Percentiles rank a stretch among this genome's conserved stretches.
Evolutionary conservation across 192 early-diverging fungal genomes (phyloP).

Genomic region (Entomortierella chlamydospora): DNA sequence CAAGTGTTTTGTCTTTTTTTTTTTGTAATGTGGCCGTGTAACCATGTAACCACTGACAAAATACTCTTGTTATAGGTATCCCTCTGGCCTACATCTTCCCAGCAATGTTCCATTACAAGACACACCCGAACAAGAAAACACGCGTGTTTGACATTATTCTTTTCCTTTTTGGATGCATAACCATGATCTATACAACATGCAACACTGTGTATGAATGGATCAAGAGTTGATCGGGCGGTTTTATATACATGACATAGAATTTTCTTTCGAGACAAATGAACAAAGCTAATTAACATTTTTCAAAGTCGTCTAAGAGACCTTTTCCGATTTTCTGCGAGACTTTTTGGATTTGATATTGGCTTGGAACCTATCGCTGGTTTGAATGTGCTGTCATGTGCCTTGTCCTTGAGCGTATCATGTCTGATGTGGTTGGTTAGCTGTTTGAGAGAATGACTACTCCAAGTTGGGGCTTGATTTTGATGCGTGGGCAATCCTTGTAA

Average conservation of each 20-base stretch:
- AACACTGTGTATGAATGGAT: constrained; percentile 78
- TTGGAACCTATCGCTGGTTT: neutral
- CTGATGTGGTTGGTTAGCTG: neutral
- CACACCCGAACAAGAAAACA: constrained; percentile 63
- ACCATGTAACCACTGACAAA: neutral
- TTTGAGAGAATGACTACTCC: neutral
- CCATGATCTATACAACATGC: constrained; percentile 85
- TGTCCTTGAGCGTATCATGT: constrained; percentile 7
- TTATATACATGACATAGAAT: neutral
- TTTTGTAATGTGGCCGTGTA: neutral
- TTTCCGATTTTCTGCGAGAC: constrained; percentile 4
- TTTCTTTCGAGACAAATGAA: too few species aligned
- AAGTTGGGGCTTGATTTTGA: neutral
- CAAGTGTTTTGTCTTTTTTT: neutral
- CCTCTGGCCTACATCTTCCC: constrained; percentile 90
- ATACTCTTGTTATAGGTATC: too few species aligned
- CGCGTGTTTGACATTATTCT: constrained; percentile 70
- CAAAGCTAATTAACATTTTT: too few species aligned
- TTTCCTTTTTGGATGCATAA: constrained; percentile 74
- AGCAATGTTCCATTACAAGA: constrained; percentile 82
- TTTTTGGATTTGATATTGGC: neutral
- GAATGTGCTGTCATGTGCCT: neutral
- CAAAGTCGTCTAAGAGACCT: constrained; percentile 11
- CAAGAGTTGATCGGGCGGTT: neutral
- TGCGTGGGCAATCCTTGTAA: constrained; percentile 9